These are phyloP conservation scores for Paecilomyces fulvus DNA, from an alignment of 2,329 filamentous ascomycete species.

Conservation along the genomic window DNA sequence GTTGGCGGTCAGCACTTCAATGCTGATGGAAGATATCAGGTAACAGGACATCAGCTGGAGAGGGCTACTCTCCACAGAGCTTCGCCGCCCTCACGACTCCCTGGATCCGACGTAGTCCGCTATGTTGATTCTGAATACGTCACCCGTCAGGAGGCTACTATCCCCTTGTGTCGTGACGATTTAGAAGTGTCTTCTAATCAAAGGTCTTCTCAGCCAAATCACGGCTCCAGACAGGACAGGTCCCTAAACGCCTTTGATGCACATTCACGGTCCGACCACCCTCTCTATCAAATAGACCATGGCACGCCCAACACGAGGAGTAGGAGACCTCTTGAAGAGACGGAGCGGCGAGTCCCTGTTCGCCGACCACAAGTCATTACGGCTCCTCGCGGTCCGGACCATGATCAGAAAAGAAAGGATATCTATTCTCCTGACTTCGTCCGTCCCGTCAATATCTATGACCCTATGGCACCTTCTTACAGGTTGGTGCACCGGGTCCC, in stretches of 20 bases:
- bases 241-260: neutral
- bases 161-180: neutral
- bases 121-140: neutral
- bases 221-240: neutral
- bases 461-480: conserved; percentile 11
- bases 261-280: neutral
- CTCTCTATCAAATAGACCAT: neutral
- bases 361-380: conserved; percentile 2
- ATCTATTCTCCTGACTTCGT: conserved; percentile 24
- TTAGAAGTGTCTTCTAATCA: neutral
- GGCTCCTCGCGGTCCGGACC: conserved; percentile 2
- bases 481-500: conserved; percentile 10
- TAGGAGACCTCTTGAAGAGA: neutral
- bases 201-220: neutral
- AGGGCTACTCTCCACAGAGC: conserved; percentile 7
- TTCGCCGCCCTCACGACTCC: conserved; percentile 7
- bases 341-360: neutral
- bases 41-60: conserved; percentile 11
- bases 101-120: conserved; percentile 9
- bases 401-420: conserved; percentile 12
- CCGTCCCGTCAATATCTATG: conserved; percentile 22
- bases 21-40: conserved; percentile 11
- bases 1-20: conserved; percentile 15
- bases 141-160: neutral
- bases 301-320: neutral